Percentiles rank a stretch among this genome's conserved stretches.
phyloP scores from a whole-genome alignment of 2,329 filamentous ascomycete species.

The Fusarium nygamai region DNA sequence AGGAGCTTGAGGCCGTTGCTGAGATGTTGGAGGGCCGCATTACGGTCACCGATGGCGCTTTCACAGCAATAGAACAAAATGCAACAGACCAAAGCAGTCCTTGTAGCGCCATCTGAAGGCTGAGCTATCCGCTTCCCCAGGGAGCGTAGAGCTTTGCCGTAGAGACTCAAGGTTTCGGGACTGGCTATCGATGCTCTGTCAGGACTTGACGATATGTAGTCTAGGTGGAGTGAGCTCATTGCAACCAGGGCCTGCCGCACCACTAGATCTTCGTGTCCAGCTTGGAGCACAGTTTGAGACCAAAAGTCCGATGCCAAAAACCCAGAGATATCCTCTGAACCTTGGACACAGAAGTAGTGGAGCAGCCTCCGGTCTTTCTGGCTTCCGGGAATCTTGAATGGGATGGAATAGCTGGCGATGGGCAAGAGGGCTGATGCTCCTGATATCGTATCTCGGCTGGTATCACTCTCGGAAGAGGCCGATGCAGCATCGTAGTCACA shows the following conservation, averaged over 20 bases:
- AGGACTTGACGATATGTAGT: background rate
- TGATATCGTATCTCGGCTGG: fast-evolving
- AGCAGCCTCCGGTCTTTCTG: slow-evolving; percentile 2
- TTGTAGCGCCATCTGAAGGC: background rate
- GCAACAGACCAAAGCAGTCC: slow-evolving; percentile 1
- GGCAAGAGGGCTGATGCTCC: background rate
- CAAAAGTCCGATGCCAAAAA: slow-evolving; percentile 8
- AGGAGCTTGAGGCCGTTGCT: background rate
- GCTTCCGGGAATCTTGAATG: slow-evolving; percentile 7
- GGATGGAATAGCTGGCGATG: slow-evolving; percentile 3
- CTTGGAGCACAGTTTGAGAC: slow-evolving; percentile 1
- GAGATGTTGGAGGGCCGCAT: slow-evolving; percentile 6
- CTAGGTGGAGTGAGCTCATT: slow-evolving; percentile 11
- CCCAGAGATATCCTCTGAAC: background rate
- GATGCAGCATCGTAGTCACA: background rate
- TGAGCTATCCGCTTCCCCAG: background rate
- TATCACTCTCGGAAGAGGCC: too few relatives aligned
- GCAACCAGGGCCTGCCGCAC: slow-evolving; percentile 11
- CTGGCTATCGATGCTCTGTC: background rate
- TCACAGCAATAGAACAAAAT: slow-evolving; percentile 18
- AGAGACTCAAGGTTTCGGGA: background rate
- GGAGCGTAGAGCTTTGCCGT: background rate
- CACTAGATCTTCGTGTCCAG: slow-evolving; percentile 1
- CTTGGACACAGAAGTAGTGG: slow-evolving; percentile 19
- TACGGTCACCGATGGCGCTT: background rate